These are phyloP conservation scores for Monosporascus sp. DNA, from an alignment of 2,329 filamentous ascomycete species.

Conservation along the genomic window DNA sequence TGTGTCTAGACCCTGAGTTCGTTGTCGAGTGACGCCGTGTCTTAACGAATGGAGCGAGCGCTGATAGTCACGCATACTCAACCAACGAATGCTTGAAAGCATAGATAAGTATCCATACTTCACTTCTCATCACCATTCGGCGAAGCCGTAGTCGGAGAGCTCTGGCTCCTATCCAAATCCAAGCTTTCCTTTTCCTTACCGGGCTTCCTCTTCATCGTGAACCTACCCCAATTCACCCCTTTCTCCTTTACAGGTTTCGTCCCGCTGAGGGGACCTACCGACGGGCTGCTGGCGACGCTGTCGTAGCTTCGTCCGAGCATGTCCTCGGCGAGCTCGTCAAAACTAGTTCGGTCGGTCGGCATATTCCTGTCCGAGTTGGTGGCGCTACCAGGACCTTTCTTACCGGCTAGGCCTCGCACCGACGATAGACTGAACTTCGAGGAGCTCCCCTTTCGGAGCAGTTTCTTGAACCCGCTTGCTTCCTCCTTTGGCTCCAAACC, in stretches of 20 bases:
- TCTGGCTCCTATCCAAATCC: slow-evolving; percentile 42
- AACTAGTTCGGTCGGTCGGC: slow-evolving; percentile 52
- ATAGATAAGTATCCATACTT: not conserved
- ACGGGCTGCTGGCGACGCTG: slow-evolving; percentile 52
- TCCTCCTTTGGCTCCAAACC: slow-evolving; percentile 41
- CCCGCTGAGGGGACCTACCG: slow-evolving; percentile 48
- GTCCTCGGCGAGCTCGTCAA: slow-evolving; percentile 51
- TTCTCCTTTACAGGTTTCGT: slow-evolving; percentile 34
- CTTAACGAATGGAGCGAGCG: too few species aligned
- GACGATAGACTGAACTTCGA: slow-evolving; percentile 61
- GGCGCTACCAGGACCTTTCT: slow-evolving; percentile 55
- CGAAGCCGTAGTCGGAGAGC: slow-evolving; percentile 13
- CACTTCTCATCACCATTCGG: slow-evolving; percentile 16
- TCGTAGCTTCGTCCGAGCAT: slow-evolving; percentile 48
- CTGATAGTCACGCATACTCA: too few species aligned
- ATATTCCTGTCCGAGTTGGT: slow-evolving; percentile 53
- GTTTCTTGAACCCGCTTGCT: slow-evolving; percentile 55
- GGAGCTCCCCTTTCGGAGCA: slow-evolving; percentile 62
- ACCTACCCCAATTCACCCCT: slow-evolving; percentile 46
- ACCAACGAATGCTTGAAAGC: too few species aligned
- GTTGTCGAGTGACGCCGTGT: too few species aligned
- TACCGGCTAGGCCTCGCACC: slow-evolving; percentile 41
- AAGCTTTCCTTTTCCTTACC: slow-evolving; percentile 53
- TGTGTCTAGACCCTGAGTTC: too few species aligned
- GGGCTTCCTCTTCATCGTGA: slow-evolving; percentile 55